A percentile compares a stretch with the other conserved stretches of the same genome.
Conservation (phyloP, 768 basidiomycete species). For the Leccinum disarticulatum region DNA sequence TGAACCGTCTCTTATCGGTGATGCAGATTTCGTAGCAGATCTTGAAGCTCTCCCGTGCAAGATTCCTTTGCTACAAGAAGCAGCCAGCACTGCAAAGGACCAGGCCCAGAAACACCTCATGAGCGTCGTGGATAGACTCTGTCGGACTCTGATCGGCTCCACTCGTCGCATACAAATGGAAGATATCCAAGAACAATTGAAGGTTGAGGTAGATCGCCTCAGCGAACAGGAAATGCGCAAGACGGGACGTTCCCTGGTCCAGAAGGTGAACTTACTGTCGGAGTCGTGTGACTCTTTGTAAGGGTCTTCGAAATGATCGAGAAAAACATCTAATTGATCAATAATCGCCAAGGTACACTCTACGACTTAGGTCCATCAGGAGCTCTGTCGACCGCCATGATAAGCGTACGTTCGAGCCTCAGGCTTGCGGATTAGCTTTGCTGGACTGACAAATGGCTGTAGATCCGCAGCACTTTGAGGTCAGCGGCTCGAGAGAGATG, state of each 20-base stretch:
- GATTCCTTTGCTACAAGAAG: conserved; percentile 18
- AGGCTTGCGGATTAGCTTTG: background rate
- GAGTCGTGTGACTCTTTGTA: background rate
- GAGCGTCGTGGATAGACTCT: conserved; percentile 17
- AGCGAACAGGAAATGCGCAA: conserved; percentile 21
- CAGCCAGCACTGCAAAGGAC: conserved; percentile 7
- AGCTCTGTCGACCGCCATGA: background rate
- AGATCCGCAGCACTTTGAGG: conserved; percentile 18
- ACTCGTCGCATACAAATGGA: conserved; percentile 18
- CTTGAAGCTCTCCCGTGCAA: conserved; percentile 14
- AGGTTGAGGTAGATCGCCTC: conserved; percentile 11
- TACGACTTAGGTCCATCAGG: conserved; percentile 17
- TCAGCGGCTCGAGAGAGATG: conserved; percentile 20
- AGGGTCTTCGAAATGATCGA: background rate
- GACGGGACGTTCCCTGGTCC: conserved; percentile 12
- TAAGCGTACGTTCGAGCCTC: conserved; percentile 4
- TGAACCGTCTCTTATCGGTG: conserved; percentile 20
- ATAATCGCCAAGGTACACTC: conserved; percentile 12
- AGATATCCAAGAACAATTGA: conserved; percentile 14
- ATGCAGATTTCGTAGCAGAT: conserved; percentile 24
- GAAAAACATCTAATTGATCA: background rate
- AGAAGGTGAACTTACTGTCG: conserved; percentile 21
- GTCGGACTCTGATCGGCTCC: conserved; percentile 10
- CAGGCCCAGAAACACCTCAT: conserved; percentile 22
- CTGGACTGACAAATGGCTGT: background rate